Base-by-base conservation (phyloP, 176 grass and related monocot genomes). In the Triticum turgidum region DNA sequence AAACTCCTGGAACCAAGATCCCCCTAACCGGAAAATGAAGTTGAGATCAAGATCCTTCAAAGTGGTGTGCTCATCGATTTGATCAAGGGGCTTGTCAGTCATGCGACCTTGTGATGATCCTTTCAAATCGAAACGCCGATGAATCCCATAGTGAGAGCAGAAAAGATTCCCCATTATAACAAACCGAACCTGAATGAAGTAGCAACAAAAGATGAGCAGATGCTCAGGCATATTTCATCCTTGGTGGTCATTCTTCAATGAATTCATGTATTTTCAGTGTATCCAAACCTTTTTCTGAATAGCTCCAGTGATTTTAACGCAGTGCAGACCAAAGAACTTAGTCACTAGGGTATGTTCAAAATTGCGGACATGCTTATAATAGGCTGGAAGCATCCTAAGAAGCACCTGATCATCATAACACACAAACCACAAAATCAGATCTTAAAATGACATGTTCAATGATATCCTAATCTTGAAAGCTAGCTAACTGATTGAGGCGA, bases 161-260 rank as follows among this genome's bases (percentile, higher is more conserved):
- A 97, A 94, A 41, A 97, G 90, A 65, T 97, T 97, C 11, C 94
- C 94, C 92, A 97, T 97, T 83, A 97, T 97, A 29, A 97, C 92
- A 87, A 97, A 97, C 2, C 92, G 92, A 83, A 94, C 92, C 94
- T 97, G 77, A 61, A 47, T 81, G n/a, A 69, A 62, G 76, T 21
- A 18, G 30, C 42, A 41, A 65, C 9, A 69, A 17, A 67, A 54
- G 6, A 7, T 85, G 41, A 84, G 27, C 9, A 65, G 8, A 18
- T 56, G 33, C 13, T 33, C 45, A 71, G 32, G 9, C 12, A 52
- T 49, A 51, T 75, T 49, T 42, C 15, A 61, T 17, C 24, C 25
- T 27, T 32, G 9, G n/a, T 74, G 22, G 3, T 47, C 42, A 29
- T 22, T 69, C 54, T 29, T 21, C 24, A 33, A 24, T 34, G 24